Base-by-base conservation (phyloP, 106 monocot species). In the Agapanthus africanus region DNA sequence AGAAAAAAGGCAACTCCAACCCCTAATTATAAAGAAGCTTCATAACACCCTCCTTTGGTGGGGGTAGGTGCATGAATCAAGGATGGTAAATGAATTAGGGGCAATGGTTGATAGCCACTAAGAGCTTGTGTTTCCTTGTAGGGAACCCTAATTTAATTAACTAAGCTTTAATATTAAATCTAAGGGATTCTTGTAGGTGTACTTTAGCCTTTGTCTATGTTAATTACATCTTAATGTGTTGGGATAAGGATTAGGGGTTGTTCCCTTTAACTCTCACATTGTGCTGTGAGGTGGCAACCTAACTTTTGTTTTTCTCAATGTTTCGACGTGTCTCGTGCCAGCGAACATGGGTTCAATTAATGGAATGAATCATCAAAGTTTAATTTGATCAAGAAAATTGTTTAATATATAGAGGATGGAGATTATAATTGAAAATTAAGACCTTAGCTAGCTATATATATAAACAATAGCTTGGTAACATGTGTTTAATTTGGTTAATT, bases 281-380 rank as follows among this genome's bases (percentile, higher is more conserved):
- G 1, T 46, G 11, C 25, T 27, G 13, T 33, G 37, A 51, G 46
- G 66, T 34, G 33, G 11, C 26, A 26, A 67, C 31, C 23, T 10
- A 21, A 32, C 28, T 19, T 16, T 50, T 69, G 44, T 47, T 34
- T 60, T 1, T 56, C 3, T 1, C 28, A 1, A 56, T 69, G 42
- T 27, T 68, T 75, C 18, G 11, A 51, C 76, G 62, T 76, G 76
- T 69, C 46, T 26, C n/a, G 66, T 28, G 74, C 22, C 42, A 57
- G 56, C 42, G 44, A 75, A 75, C 75, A 68, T 47, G 67, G 59
- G 11, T 15, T 0, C 18, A 27, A 59, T 30, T 3, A 32, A 18
- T 1, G 31, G 11, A 18, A 13, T 5, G 22, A 14, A 54, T 26
- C 54, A 26, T 10, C 52, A 52, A 21, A 22, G 52, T 2, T 22